Evolutionary conservation across 139 green algal genomes (phyloP).

Genomic region (Eudorina sp.): DNA sequence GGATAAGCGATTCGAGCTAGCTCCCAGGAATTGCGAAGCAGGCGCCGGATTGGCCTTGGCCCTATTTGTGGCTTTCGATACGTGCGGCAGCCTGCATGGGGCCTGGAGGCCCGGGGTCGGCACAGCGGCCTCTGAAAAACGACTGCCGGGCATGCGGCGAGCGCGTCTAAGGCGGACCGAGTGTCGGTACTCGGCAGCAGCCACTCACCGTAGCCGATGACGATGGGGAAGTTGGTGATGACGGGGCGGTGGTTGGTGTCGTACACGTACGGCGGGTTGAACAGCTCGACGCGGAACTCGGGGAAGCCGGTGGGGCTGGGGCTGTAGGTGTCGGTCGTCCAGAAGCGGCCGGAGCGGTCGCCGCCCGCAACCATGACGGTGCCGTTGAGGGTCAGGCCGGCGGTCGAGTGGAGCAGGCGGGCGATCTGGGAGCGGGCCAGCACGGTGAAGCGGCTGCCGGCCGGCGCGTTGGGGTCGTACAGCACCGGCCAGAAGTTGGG

Average conservation of each 20-base stretch:
- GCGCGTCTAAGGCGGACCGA: no score
- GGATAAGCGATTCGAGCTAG: no score
- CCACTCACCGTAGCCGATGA: slow-evolving; percentile 19
- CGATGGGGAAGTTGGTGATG: not conserved
- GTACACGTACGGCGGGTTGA: slow-evolving; percentile 46
- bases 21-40: no score
- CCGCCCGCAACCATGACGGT: slow-evolving; percentile 53
- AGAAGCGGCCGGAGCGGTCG: slow-evolving; percentile 52
- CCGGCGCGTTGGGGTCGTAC: slow-evolving; percentile 35
- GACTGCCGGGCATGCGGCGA: no score
- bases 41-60: no score
- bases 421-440: slow-evolving; percentile 38
- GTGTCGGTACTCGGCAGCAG: no score
- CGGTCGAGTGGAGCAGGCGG: slow-evolving; percentile 58
- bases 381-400: slow-evolving; percentile 51
- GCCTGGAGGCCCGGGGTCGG: no score
- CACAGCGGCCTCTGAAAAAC: no score
- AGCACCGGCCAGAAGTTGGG: slow-evolving; percentile 51
- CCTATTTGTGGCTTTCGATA: no score
- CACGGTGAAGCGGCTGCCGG: slow-evolving; percentile 16
- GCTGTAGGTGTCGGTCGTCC: slow-evolving; percentile 13
- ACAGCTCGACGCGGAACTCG: slow-evolving; percentile 57
- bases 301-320: slow-evolving; percentile 26
- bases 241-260: slow-evolving; percentile 7
- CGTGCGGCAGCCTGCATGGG: no score